Conservation (phyloP, 2,329 filamentous ascomycete species). For the Aspergillus vadensis region DNA sequence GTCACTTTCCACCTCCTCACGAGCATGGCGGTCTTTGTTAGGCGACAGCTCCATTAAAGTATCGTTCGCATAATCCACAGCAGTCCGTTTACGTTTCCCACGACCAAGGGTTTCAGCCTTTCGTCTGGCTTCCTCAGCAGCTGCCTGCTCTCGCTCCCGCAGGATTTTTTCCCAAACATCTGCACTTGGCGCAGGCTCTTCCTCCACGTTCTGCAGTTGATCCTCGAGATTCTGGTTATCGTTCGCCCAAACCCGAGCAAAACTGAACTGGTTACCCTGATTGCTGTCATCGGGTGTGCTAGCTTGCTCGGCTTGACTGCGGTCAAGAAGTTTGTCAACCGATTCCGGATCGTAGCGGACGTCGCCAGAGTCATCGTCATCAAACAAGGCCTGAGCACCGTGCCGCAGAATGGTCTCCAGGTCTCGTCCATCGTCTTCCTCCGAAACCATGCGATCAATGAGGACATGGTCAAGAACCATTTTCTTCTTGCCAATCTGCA, state of each 20-base stretch:
- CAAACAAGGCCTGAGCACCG: slow-evolving; percentile 83
- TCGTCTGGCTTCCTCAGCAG: slow-evolving; percentile 68
- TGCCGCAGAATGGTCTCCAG: slow-evolving; percentile 85
- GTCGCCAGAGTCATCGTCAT: slow-evolving; percentile 67
- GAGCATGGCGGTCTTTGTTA: slow-evolving; percentile 23
- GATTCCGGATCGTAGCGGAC: slow-evolving; percentile 80
- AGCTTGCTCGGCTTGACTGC: slow-evolving; percentile 76
- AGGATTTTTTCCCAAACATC: slow-evolving; percentile 91
- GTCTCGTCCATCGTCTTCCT: slow-evolving; percentile 77
- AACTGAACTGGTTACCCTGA: slow-evolving; percentile 80
- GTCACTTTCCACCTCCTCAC: slow-evolving; percentile 30
- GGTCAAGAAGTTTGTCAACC: slow-evolving; percentile 88
- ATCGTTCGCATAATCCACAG: slow-evolving; percentile 41
- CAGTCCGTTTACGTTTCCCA: slow-evolving; percentile 72
- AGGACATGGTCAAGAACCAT: slow-evolving; percentile 93
- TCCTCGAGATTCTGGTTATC: slow-evolving; percentile 70
- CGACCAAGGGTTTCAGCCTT: slow-evolving; percentile 78
- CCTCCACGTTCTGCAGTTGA: slow-evolving; percentile 56
- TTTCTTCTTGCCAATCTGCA: slow-evolving; percentile 93
- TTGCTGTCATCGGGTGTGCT: slow-evolving; percentile 63
- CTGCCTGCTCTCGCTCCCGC: slow-evolving; percentile 75
- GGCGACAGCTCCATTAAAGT: slow-evolving; percentile 20
- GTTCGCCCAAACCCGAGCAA: slow-evolving; percentile 90
- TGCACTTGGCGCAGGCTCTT: slow-evolving; percentile 58
- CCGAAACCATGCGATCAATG: slow-evolving; percentile 85